A percentile compares a stretch with the other conserved stretches of the same genome.
phyloP scores from a whole-genome alignment of 352 stramenopile genomes.

The Globisporangium emineosum region DNA sequence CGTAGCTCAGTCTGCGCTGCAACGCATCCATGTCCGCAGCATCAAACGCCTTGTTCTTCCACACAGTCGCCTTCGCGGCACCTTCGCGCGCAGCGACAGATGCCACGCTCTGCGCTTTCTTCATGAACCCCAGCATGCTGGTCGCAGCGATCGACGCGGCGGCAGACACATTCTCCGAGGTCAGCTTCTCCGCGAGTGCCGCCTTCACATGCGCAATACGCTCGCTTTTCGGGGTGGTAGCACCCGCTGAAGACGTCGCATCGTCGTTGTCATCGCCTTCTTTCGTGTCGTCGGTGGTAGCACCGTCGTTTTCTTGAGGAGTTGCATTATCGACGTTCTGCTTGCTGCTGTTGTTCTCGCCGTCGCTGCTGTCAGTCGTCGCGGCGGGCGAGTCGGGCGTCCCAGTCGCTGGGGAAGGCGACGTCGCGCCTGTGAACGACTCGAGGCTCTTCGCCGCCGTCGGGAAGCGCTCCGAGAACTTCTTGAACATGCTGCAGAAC shows the following conservation, averaged over 20 bases:
- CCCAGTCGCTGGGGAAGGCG: slow-evolving; percentile 18
- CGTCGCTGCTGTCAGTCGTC: neutral
- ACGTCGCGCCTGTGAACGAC: slow-evolving; percentile 43
- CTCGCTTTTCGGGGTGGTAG: slow-evolving; percentile 24
- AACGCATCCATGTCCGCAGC: slow-evolving; percentile 85
- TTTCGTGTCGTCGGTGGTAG: neutral
- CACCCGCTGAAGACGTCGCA: neutral
- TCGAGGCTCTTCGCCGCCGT: slow-evolving; percentile 65
- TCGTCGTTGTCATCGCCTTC: slow-evolving; percentile 2
- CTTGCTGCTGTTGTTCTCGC: slow-evolving; percentile 10
- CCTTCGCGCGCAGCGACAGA: slow-evolving; percentile 70
- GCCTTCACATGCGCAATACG: slow-evolving; percentile 50
- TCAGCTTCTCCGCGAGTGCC: slow-evolving; percentile 61
- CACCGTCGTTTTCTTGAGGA: neutral
- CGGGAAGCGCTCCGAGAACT: slow-evolving; percentile 73
- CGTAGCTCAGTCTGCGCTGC: slow-evolving; percentile 75
- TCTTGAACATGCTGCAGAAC: slow-evolving; percentile 64
- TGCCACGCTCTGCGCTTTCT: slow-evolving; percentile 77
- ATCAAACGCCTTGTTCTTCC: slow-evolving; percentile 75
- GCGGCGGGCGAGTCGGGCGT: slow-evolving; percentile 2
- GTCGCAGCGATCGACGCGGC: slow-evolving; percentile 59
- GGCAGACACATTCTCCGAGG: slow-evolving; percentile 63
- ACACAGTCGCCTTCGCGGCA: slow-evolving; percentile 62
- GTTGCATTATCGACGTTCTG: neutral
- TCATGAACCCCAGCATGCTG: slow-evolving; percentile 82